Percentiles rank a stretch among this genome's conserved stretches.
Evolutionary conservation across 371 early-diverging fungal species (phyloP).

Genomic region (Gilbertella persicaria): DNA sequence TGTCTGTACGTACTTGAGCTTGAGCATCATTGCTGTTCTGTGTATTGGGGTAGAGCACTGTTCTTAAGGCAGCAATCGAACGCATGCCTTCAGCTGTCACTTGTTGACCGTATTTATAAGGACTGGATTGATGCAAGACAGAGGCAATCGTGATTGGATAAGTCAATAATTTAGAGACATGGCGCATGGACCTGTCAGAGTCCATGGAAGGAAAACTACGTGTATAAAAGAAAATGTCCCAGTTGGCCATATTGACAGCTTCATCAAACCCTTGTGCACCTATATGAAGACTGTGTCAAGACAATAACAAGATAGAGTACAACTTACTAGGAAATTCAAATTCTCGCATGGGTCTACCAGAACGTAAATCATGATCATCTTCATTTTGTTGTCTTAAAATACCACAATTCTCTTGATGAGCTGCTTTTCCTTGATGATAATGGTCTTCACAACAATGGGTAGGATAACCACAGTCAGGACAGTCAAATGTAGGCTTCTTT

Average conservation of each 20-base stretch:
- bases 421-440: slow-evolving; percentile 61
- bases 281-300: slow-evolving; percentile 11
- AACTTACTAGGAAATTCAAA: slow-evolving; percentile 80
- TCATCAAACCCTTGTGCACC: slow-evolving; percentile 77
- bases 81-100: slow-evolving; percentile 76
- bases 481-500: slow-evolving; percentile 64
- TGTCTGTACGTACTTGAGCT: slow-evolving; percentile 48
- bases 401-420: slow-evolving; percentile 57
- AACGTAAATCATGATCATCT: slow-evolving; percentile 85
- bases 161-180: slow-evolving; percentile 80
- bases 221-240: slow-evolving; percentile 85
- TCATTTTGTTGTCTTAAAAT: slow-evolving; percentile 73
- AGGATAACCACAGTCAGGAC: slow-evolving; percentile 84
- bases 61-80: slow-evolving; percentile 72
- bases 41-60: slow-evolving; percentile 64
- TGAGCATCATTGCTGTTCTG: slow-evolving; percentile 51
- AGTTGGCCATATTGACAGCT: slow-evolving; percentile 76
- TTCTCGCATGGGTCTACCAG: slow-evolving; percentile 76
- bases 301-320: not conserved
- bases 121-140: slow-evolving; percentile 72
- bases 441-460: slow-evolving; percentile 83
- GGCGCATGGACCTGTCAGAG: slow-evolving; percentile 75
- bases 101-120: slow-evolving; percentile 67
- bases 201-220: slow-evolving; percentile 79
- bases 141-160: slow-evolving; percentile 86